Conservation (phyloP, 2,329 filamentous ascomycete genomes). For the Metarhizium anisopliae region DNA sequence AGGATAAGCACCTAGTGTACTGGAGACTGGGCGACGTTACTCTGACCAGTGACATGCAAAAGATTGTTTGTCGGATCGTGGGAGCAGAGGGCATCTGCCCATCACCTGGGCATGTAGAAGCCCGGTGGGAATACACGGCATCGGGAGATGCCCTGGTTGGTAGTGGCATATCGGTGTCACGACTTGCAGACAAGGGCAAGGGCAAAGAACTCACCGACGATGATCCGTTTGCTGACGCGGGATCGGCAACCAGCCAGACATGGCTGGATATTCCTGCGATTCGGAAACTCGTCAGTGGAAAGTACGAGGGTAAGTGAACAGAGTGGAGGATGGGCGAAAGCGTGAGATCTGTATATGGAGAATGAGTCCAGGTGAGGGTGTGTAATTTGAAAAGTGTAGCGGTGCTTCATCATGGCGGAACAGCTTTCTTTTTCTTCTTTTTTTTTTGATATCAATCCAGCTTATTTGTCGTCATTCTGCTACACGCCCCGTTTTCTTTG, state of each 20-base stretch:
- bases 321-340: background rate
- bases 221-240: slow-evolving; percentile 60
- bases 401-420: slow-evolving; percentile 1
- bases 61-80: slow-evolving; percentile 73
- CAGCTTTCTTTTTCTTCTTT: background rate
- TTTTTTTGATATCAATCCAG: slow-evolving; percentile 3
- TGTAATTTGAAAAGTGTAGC: background rate
- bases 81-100: slow-evolving; percentile 63
- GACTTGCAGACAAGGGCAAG: slow-evolving; percentile 41
- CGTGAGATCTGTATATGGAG: background rate
- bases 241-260: slow-evolving; percentile 18
- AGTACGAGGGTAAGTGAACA: slow-evolving; percentile 51
- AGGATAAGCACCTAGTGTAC: slow-evolving; percentile 68
- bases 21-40: slow-evolving; percentile 74
- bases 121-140: slow-evolving; percentile 60
- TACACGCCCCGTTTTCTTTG: background rate
- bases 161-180: slow-evolving; percentile 59
- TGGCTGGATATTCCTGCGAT: slow-evolving; percentile 62
- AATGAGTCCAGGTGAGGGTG: background rate
- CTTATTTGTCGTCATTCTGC: background rate
- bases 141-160: slow-evolving; percentile 33
- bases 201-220: slow-evolving; percentile 40
- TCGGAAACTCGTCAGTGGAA: slow-evolving; percentile 64
- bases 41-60: slow-evolving; percentile 55
- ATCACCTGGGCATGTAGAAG: slow-evolving; percentile 69